Evolutionary conservation across 768 basidiomycete genomes (phyloP).

Genomic region (Grammothele lineata): DNA sequence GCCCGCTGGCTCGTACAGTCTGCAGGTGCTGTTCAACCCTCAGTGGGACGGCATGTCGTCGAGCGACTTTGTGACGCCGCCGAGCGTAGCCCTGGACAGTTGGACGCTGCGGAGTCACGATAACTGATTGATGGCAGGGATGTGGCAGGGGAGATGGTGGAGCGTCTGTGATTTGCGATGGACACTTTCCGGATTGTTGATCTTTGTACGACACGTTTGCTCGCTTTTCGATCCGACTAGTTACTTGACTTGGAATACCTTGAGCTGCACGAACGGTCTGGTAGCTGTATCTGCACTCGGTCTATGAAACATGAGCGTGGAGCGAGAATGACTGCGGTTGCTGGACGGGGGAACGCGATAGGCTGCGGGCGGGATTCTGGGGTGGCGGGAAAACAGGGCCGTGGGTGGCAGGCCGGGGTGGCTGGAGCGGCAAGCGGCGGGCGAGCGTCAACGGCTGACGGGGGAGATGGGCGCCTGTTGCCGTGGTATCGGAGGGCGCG

Average conservation of each 20-base stretch:
- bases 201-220: conserved; percentile 6
- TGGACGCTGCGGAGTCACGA: conserved; percentile 84
- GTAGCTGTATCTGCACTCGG: too few relatives aligned
- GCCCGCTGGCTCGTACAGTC: conserved; percentile 63
- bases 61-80: conserved; percentile 62
- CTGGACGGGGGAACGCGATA: not conserved
- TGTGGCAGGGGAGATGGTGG: not conserved
- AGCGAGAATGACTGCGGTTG: too few relatives aligned
- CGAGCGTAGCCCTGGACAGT: conserved; percentile 58
- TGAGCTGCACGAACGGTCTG: too few relatives aligned
- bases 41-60: conserved; percentile 76
- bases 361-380: not conserved
- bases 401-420: too few relatives aligned
- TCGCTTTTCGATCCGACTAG: conserved; percentile 3
- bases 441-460: conserved; percentile 4
- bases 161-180: conserved; percentile 1
- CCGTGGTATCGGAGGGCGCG: conserved; percentile 6
- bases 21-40: conserved; percentile 91
- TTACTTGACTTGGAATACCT: too few relatives aligned
- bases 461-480: conserved; percentile 11
- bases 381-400: too few relatives aligned
- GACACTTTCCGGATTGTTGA: conserved; percentile 3
- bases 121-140: conserved; percentile 31
- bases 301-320: too few relatives aligned
- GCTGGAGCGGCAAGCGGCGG: too few relatives aligned